phyloP scores from a whole-genome alignment of 139 green algal genomes.

The Picochlorum sp. region DNA sequence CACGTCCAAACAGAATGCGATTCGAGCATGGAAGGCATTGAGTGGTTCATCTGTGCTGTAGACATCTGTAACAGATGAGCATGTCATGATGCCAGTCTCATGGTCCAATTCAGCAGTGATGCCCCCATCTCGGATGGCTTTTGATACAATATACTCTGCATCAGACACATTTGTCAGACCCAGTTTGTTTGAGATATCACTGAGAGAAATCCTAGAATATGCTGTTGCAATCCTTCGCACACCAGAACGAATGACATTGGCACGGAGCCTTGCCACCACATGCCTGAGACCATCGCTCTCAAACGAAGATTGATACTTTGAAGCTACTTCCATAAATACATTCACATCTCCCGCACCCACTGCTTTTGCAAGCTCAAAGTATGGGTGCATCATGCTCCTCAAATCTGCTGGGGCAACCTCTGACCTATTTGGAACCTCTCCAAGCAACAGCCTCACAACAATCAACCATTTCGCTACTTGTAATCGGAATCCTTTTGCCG shows the following conservation, averaged over 20 bases:
- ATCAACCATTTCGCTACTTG: slow-evolving; percentile 84
- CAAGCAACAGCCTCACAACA: slow-evolving; percentile 89
- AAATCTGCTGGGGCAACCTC: slow-evolving; percentile 73
- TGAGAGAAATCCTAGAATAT: slow-evolving; percentile 90
- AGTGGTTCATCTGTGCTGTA: slow-evolving; percentile 59
- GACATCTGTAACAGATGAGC: slow-evolving; percentile 59
- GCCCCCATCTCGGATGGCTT: slow-evolving; percentile 83
- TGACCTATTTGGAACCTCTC: slow-evolving; percentile 87
- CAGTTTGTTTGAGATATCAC: slow-evolving; percentile 77
- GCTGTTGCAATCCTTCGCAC: slow-evolving; percentile 86
- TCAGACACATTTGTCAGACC: slow-evolving; percentile 68
- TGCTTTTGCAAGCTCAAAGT: slow-evolving; percentile 78
- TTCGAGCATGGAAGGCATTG: slow-evolving; percentile 87
- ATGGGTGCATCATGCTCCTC: slow-evolving; percentile 61
- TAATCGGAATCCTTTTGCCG: slow-evolving; percentile 77
- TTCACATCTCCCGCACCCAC: slow-evolving; percentile 79
- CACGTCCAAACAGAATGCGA: slow-evolving; percentile 94
- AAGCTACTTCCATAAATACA: slow-evolving; percentile 55
- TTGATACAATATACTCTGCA: slow-evolving; percentile 88
- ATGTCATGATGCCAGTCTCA: slow-evolving; percentile 57
- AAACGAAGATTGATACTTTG: slow-evolving; percentile 57
- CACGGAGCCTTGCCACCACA: slow-evolving; percentile 83
- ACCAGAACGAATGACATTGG: slow-evolving; percentile 94
- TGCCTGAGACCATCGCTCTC: slow-evolving; percentile 65
- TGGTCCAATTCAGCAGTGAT: slow-evolving; percentile 87